Evolutionary conservation across 768 basidiomycete genomes (phyloP), one percentile per base, ranked within the genome.

Genomic region (Dacryopinax primogenitus): DNA sequence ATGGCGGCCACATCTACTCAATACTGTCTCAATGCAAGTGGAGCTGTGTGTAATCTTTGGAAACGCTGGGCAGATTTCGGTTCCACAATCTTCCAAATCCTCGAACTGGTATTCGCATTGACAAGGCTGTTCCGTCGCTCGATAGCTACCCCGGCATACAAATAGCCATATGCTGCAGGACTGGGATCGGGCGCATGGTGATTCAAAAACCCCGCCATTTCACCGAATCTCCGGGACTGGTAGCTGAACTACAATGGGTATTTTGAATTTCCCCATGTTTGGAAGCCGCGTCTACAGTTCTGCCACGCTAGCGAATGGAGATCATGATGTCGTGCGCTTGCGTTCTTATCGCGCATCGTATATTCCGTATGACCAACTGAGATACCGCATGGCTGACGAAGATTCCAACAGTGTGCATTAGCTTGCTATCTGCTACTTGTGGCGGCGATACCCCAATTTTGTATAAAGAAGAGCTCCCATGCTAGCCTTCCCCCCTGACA

Each of bases 401-500:
- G 3, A 26, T 44, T 58, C 4, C 51, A 30, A 32, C 51, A 58
- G 51, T 18, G 21, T 30, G 51, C 26, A 28, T 30, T 58, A 15
- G 51, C 51, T 26, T 23, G n/a, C 45, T 58, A 58, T 32, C 51
- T 32, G 51, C 26, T 13, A 30, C 26, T 13, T 30, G 18, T 32
- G 18, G 4, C 4, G 30, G 11, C 23, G 15, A 30, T 28, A 32
- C 30, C 9, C 7, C 30, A 32, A 32, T 9, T 28, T 28, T 58
- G 51, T 58, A 58, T 58, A 58, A 58, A 58, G 51, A 58, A 58
- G 51, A 58, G 11, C 51, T 58, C 51, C 51, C 51, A 58, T 23
- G 51, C 13, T 30, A 3, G 51, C 26, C 13, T 30, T 58, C 26
- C 30, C 45, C 51, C 51, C 30, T 32, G 51, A 58, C 51, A 21